phyloP scores from a whole-genome alignment of 73 alveolate genomes.

The Stentor coeruleus region DNA sequence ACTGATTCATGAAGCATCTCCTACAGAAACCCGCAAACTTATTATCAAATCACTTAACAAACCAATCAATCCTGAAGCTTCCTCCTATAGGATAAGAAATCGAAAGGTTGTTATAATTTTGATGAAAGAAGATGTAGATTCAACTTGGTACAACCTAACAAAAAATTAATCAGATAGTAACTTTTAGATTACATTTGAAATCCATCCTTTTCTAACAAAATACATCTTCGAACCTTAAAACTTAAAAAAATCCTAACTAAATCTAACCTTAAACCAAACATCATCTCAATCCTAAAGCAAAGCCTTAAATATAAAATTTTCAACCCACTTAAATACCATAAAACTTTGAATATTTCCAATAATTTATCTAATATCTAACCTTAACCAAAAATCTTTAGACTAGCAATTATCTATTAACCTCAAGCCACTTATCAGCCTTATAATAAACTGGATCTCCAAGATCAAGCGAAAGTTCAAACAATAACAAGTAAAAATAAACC shows the following conservation, averaged over 20 bases:
- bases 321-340: too few species aligned
- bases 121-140: not conserved
- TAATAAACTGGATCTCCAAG: not conserved
- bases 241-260: too few species aligned
- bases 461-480: not conserved
- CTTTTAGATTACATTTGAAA: too few species aligned
- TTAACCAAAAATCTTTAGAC: too few species aligned
- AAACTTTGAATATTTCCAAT: too few species aligned
- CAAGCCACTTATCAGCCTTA: constrained; percentile 22
- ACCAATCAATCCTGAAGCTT: not conserved
- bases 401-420: not conserved
- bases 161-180: too few species aligned
- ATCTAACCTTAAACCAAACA: too few species aligned
- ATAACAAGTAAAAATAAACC: not conserved
- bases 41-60: not conserved
- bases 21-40: constrained; percentile 6
- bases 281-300: too few species aligned
- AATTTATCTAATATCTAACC: too few species aligned
- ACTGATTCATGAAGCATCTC: not conserved
- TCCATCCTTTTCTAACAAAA: too few species aligned
- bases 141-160: constrained; percentile 15
- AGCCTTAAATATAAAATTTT: too few species aligned
- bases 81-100: not conserved
- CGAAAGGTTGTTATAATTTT: not conserved
- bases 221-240: too few species aligned